Base-by-base conservation (phyloP, 2,329 filamentous ascomycete species). In the Cladosporium velox region DNA sequence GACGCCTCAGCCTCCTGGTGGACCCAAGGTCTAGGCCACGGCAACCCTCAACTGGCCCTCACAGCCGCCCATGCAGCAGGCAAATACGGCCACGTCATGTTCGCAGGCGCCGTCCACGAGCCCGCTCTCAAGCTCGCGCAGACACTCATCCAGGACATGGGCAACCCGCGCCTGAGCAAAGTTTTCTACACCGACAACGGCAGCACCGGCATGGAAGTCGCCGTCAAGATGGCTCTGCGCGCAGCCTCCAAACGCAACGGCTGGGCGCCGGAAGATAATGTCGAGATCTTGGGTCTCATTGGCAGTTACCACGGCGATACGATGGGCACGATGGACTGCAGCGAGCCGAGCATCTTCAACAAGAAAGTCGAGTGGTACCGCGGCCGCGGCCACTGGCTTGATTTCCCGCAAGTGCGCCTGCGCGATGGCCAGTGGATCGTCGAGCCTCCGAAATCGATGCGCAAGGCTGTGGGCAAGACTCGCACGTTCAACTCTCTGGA, bases 1-100 rank as follows among this genome's bases (percentile, higher is more conserved):
- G 92, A 96, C 71, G 92, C 90, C 2, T 95, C 91, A 0, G 91
- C 91, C 0, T 94, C 91, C 0, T 96, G 92, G 92, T 96, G 92
- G 92, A 96, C 92, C 0, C 92, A 96, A 77, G 92, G 92, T 2
- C 84, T 96, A 0, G 92, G 92, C 1, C 92, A 96, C 70, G 90
- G 88, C 6, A 93, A 91, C 71, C 86, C 91, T 0, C 79, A 83
- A 0, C 81, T 96, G 0, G 86, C 91, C 0, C 84, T 95, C 1
- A 88, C 90, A 0, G 91, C 91, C 1, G 90, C 92, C 0, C 89
- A 95, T 73, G 91, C 92, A 0, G 91, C 92, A 1, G 91, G 92
- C 8, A 85, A 91, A 32, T 96, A 95, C 73, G 92, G 92, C 0
- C 92, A 96, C 77, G 90, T 95, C 70, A 95, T 96, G 90, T 95